These are phyloP conservation scores for Sugiyamaella valdiviana DNA, from an alignment of 805 yeast species.

Conservation along the genomic window DNA sequence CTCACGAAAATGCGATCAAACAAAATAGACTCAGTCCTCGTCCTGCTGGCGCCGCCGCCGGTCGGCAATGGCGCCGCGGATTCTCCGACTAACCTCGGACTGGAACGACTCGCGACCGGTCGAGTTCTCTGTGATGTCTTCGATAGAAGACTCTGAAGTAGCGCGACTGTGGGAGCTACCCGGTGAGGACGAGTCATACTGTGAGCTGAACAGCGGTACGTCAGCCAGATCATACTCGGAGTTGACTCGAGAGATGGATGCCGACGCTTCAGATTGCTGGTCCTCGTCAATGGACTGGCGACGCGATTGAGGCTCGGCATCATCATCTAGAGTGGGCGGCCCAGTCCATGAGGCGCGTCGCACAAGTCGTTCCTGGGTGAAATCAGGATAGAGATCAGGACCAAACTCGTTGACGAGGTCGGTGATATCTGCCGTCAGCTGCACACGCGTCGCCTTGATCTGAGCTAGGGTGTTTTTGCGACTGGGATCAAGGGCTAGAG, in stretches of 20 bases:
- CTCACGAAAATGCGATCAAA: no score
- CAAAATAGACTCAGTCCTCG: no score
- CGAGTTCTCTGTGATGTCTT: constrained; percentile 4
- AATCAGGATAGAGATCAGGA: constrained; percentile 81
- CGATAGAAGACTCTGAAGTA: constrained; percentile 2
- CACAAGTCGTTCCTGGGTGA: constrained; percentile 36
- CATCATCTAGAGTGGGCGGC: neutral
- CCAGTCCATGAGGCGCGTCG: neutral
- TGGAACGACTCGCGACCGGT: constrained; percentile 15
- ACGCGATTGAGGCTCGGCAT: constrained; percentile 13
- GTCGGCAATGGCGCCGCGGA: constrained; percentile 24
- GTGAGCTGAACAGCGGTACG: constrained; percentile 53
- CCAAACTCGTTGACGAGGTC: constrained; percentile 75
- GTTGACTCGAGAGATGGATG: constrained; percentile 56
- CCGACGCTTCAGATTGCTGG: constrained; percentile 33
- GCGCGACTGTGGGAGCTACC: constrained; percentile 5
- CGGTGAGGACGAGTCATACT: constrained; percentile 24
- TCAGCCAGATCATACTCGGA: constrained; percentile 58
- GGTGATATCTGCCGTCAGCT: constrained; percentile 67
- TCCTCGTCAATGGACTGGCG: constrained; percentile 15
- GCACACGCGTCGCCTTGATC: constrained; percentile 55
- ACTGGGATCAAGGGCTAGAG: constrained; percentile 38
- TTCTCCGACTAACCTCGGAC: constrained; percentile 21
- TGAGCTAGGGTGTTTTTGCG: constrained; percentile 38
- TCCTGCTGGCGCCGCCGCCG: constrained; percentile 13